Evolutionary conservation across 2,329 filamentous ascomycete genomes (phyloP), one percentile per base, ranked within the genome.

Genomic region (Curvularia lunata): DNA sequence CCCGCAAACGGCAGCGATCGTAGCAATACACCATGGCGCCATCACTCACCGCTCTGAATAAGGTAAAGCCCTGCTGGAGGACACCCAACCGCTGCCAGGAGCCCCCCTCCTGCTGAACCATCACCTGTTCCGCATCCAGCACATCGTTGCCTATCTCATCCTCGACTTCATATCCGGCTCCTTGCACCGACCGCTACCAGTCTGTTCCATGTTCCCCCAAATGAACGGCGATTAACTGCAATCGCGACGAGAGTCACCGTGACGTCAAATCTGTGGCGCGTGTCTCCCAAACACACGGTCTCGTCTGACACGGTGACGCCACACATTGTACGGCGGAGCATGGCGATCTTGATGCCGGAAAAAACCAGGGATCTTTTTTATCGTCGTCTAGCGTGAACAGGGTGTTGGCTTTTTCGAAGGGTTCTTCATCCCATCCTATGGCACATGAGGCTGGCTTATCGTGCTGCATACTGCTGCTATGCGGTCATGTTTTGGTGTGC

Each of bases 1-100:
- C 40, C 50, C 50, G 7, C 23, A 54, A 38, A 45, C 46, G 37
- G 58, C 27, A 57, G 45, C n/a, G 53, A 61, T 59, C 48, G 28
- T 18, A n/a, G 16, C 34, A 5, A 37, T 16, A 37, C 32, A 2
- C 5, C 32, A 34, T 34, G 3, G 13, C 32, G 25, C 13, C 32
- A 34, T 34, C 32, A 34, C 32, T 16, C 32, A 34, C 12, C 32
- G 12, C 32, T 9, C 32, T 13, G n/a, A 32, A 34, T 13, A 34
- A 1, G 32, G 32, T 34, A 34, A 34, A 16, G 34, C 34, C 34
- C 4, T 34, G 9, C 16, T 34, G 30, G 9, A 37, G 13, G 5
- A 12, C 34, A 30, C 32, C 34, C 34, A 37, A 37, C 16, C 5
- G 34, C 34, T 18, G 34, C 16, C 16, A 18, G 16, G 16, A 6